Conservation (phyloP, 2,329 filamentous ascomycete genomes). For the Calonectria pseudoturangicola region DNA sequence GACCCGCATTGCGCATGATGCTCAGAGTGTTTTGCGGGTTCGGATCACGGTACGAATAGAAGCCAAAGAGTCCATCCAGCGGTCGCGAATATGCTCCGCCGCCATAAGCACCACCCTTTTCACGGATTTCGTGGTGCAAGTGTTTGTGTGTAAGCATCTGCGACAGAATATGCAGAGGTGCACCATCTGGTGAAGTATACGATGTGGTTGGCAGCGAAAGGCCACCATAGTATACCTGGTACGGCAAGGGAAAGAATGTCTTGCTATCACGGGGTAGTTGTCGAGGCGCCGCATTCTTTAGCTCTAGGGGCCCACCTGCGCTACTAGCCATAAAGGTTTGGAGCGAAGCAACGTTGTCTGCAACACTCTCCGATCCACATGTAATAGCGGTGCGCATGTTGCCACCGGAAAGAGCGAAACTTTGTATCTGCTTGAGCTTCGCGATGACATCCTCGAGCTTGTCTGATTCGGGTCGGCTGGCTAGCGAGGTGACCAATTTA, state of each 20-base stretch:
- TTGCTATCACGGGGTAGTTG: slow-evolving; percentile 74
- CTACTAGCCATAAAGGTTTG: slow-evolving; percentile 78
- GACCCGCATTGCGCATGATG: slow-evolving; percentile 88
- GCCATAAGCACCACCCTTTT: slow-evolving; percentile 97
- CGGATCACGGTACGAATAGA: slow-evolving; percentile 97
- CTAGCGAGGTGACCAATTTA: slow-evolving; percentile 86
- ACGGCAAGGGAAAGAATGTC: slow-evolving; percentile 94
- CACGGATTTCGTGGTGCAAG: slow-evolving; percentile 96
- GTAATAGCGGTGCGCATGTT: slow-evolving; percentile 88
- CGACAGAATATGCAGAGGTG: slow-evolving; percentile 89
- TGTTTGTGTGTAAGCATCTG: slow-evolving; percentile 97
- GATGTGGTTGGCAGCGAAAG: slow-evolving; percentile 88
- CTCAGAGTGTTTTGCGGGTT: slow-evolving; percentile 92
- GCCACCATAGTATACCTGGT: slow-evolving; percentile 96
- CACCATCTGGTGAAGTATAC: slow-evolving; percentile 84
- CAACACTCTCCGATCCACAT: slow-evolving; percentile 84
- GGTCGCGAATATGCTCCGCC: slow-evolving; percentile 89
- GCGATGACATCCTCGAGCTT: slow-evolving; percentile 83
- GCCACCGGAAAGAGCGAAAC: slow-evolving; percentile 81
- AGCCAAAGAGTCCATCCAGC: slow-evolving; percentile 90
- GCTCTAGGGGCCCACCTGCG: slow-evolving; percentile 62
- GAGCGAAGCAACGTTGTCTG: slow-evolving; percentile 82
- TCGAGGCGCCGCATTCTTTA: slow-evolving; percentile 54
- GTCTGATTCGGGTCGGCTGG: slow-evolving; percentile 81
- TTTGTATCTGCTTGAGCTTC: slow-evolving; percentile 91